phyloP scores from a whole-genome alignment of 345 rosid species.

The Nephelium lappaceum region DNA sequence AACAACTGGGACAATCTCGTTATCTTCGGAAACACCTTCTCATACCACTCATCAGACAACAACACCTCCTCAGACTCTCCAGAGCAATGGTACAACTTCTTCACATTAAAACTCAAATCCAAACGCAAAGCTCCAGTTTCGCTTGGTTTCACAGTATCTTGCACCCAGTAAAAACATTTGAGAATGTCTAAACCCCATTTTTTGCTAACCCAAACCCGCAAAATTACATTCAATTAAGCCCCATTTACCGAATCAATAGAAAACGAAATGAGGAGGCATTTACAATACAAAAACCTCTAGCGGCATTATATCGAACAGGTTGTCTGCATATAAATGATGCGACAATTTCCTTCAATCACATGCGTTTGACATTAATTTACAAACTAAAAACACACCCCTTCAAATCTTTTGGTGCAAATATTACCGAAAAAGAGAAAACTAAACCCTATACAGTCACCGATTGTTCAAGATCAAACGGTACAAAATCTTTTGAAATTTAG shows the following conservation, averaged over 20 bases:
- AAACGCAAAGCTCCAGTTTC: slow-evolving; percentile 21
- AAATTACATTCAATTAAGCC: not conserved
- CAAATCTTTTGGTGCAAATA: not conserved
- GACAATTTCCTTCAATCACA: not conserved
- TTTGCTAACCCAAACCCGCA: slow-evolving; percentile 6
- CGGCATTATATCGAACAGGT: slow-evolving; percentile 16
- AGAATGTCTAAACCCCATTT: slow-evolving; percentile 22
- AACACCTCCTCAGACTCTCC: slow-evolving; percentile 32
- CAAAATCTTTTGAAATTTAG: not conserved
- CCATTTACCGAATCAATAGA: not conserved
- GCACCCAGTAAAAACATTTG: slow-evolving; percentile 20
- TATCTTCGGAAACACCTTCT: slow-evolving; percentile 48
- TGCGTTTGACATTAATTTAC: not conserved
- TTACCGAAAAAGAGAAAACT: too few relatives aligned
- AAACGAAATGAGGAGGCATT: not conserved
- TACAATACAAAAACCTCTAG: not conserved
- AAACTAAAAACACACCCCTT: not conserved
- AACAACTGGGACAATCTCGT: slow-evolving; percentile 45
- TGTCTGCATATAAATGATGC: not conserved
- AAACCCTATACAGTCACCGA: not conserved
- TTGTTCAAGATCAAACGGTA: slow-evolving; percentile 1
- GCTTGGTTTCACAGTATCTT: slow-evolving; percentile 11
- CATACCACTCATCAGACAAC: slow-evolving; percentile 52
- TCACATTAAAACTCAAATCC: slow-evolving; percentile 27
- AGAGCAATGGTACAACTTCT: slow-evolving; percentile 36